Evolutionary conservation across 176 grass and related monocot species (phyloP).

Genomic region (Tillandsia leiboldiana): DNA sequence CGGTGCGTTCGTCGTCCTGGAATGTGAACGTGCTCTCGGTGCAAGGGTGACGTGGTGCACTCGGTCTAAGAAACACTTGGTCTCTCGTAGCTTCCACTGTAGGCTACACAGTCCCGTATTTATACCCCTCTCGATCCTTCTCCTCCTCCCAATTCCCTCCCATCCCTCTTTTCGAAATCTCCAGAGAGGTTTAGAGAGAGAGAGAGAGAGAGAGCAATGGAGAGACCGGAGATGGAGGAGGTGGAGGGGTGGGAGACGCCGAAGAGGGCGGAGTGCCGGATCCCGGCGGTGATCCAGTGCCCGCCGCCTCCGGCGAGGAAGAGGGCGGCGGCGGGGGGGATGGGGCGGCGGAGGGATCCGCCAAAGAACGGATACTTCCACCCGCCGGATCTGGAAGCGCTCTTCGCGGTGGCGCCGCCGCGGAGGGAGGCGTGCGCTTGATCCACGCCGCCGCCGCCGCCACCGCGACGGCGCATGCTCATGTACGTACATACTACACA

Average conservation of each 20-base stretch:
- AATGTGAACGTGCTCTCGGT: too few relatives aligned
- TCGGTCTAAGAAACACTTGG: too few relatives aligned
- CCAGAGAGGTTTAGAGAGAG: neutral
- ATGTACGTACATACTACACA: too few relatives aligned
- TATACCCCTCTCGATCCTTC: constrained; percentile 20
- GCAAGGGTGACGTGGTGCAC: too few relatives aligned
- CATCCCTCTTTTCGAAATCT: neutral
- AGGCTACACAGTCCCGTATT: neutral
- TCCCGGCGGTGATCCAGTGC: constrained; percentile 39
- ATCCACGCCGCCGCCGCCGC: neutral
- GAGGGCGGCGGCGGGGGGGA: neutral
- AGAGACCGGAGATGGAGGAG: constrained; percentile 4
- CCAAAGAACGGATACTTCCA: constrained; percentile 72
- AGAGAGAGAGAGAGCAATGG: neutral
- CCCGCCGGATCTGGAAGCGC: constrained; percentile 68
- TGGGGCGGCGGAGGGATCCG: constrained; percentile 24
- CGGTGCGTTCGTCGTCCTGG: too few relatives aligned
- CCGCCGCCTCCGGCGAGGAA: constrained; percentile 55
- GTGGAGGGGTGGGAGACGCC: constrained; percentile 57
- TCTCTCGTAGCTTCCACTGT: too few relatives aligned
- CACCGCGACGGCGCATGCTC: too few relatives aligned
- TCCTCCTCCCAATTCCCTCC: neutral
- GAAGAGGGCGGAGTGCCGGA: constrained; percentile 52
- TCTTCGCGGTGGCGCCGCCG: constrained; percentile 36
- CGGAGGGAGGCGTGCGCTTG: constrained; percentile 29